Percentiles rank a stretch among this genome's conserved stretches.
Conservation (phyloP, 2,329 filamentous ascomycete species). For the Fusarium multiceps region DNA sequence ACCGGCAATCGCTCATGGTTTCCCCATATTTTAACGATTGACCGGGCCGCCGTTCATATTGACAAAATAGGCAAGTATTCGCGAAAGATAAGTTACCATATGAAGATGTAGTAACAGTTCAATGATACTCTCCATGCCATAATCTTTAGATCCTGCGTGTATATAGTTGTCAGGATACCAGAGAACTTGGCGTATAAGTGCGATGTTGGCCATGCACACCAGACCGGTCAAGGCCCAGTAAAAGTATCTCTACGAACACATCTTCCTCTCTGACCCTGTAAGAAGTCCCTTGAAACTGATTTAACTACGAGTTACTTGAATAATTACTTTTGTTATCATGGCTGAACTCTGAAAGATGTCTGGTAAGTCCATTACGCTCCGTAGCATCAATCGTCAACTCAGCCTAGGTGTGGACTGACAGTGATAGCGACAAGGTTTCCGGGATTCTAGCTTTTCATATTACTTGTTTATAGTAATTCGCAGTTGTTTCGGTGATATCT, state of each 20-base stretch:
- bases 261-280: neutral
- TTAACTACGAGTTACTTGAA: neutral
- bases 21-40: conserved; percentile 1
- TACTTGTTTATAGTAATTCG: neutral
- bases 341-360: neutral
- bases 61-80: conserved; percentile 18
- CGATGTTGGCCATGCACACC: too few species aligned
- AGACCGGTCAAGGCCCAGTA: neutral
- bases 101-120: neutral
- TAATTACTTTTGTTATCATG: neutral
- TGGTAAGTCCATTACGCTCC: neutral
- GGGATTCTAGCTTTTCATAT: fast-evolving
- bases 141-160: neutral
- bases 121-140: neutral
- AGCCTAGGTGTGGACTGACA: neutral
- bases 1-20: neutral
- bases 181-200: neutral
- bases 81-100: neutral
- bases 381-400: neutral
- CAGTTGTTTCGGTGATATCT: neutral
- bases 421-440: neutral
- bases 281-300: neutral
- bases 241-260: neutral
- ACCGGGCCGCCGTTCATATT: neutral
- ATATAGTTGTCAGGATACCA: neutral